Percentiles rank a stretch among this genome's conserved stretches.
These are phyloP conservation scores for Cetraspora pellucida DNA, from an alignment of 192 early-diverging fungal genomes.

Conservation along the genomic window DNA sequence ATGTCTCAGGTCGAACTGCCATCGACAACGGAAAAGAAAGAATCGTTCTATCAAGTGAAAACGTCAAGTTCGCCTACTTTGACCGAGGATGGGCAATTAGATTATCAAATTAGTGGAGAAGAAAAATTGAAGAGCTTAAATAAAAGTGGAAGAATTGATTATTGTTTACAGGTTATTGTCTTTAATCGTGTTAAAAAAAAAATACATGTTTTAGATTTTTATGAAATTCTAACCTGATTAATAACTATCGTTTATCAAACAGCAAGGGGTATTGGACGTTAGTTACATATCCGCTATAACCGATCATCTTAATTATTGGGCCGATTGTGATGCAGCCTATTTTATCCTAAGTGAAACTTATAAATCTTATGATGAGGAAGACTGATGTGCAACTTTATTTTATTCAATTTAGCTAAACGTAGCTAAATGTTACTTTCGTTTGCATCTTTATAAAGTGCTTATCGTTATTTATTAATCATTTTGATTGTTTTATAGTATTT, in stretches of 20 bases:
- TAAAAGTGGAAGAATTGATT: conserved; percentile 53
- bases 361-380: conserved; percentile 1
- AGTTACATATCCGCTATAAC: conserved; percentile 20
- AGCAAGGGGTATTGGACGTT: conserved; percentile 20
- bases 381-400: not conserved
- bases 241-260: not conserved
- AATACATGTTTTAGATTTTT: not conserved
- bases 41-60: not conserved
- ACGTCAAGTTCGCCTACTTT: not conserved
- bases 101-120: conserved; percentile 28
- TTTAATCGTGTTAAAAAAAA: not conserved
- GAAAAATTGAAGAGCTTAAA: conserved; percentile 47
- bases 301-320: conserved; percentile 49
- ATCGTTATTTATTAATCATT: too few relatives aligned
- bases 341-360: conserved; percentile 66
- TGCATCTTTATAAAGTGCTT: too few relatives aligned
- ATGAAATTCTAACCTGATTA: not conserved
- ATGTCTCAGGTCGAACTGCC: not conserved
- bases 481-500: too few relatives aligned
- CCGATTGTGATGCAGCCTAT: conserved; percentile 60
- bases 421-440: too few relatives aligned
- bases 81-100: not conserved
- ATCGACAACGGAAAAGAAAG: not conserved
- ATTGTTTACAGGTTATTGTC: conserved; percentile 49
- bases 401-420: too few relatives aligned